phyloP scores from a whole-genome alignment of 2,329 filamentous ascomycete species.

The Scedosporium apiospermum region DNA sequence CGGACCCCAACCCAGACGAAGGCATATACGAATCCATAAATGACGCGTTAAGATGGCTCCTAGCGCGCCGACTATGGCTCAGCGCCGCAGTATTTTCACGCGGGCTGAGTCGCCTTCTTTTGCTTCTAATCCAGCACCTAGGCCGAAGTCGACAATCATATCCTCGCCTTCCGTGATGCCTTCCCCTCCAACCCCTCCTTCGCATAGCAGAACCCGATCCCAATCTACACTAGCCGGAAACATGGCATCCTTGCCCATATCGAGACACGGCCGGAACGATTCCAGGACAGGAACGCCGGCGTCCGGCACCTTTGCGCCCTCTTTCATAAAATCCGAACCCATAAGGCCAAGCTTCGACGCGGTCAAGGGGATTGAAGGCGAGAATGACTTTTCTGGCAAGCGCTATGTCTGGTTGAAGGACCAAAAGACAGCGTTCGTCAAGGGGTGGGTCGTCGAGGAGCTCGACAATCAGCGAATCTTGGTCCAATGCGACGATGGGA shows the following conservation, averaged over 20 bases:
- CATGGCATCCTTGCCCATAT: constrained; percentile 16
- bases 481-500: constrained; percentile 90
- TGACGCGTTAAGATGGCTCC: constrained; percentile 33
- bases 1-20: not conserved
- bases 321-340: constrained; percentile 88
- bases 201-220: constrained; percentile 63
- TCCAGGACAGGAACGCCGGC: constrained; percentile 56
- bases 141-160: constrained; percentile 71
- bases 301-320: constrained; percentile 84
- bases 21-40: not conserved
- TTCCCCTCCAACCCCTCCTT: constrained; percentile 27
- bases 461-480: constrained; percentile 57
- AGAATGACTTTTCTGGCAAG: constrained; percentile 98
- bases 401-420: constrained; percentile 97
- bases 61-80: constrained; percentile 32
- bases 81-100: constrained; percentile 71
- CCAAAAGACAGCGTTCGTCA: constrained; percentile 76
- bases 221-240: not conserved
- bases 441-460: constrained; percentile 86
- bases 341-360: constrained; percentile 47
- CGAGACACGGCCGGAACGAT: constrained; percentile 38
- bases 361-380: constrained; percentile 75
- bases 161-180: constrained; percentile 45
- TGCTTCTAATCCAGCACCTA: constrained; percentile 36
- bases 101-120: constrained; percentile 61